A percentile compares a stretch with the other conserved stretches of the same genome.
phyloP scores from a whole-genome alignment of 805 yeast genomes.

The Blastobotrys peoriensis region DNA sequence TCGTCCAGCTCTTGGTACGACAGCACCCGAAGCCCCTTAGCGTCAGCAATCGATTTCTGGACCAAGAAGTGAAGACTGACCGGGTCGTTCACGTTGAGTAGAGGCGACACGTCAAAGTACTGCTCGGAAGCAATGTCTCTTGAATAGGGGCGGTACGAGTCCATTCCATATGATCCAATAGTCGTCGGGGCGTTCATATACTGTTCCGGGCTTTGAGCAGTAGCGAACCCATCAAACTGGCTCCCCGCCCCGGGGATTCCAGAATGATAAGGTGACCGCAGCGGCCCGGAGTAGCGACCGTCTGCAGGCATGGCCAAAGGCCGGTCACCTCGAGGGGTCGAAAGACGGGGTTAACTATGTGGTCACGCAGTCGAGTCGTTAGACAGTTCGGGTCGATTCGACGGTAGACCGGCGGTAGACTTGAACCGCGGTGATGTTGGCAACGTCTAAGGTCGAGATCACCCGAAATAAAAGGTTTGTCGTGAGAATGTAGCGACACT shows the following conservation, averaged over 20 bases:
- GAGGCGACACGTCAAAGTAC: constrained; percentile 23
- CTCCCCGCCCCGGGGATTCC: background rate
- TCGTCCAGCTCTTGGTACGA: constrained; percentile 24
- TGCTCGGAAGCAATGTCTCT: constrained; percentile 10
- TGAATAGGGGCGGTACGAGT: background rate
- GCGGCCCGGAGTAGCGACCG: background rate
- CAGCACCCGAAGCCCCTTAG: constrained; percentile 20
- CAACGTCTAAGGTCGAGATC: no score
- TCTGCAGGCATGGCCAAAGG: no score
- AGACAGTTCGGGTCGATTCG: no score
- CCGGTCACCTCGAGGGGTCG: no score
- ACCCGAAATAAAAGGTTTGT: no score
- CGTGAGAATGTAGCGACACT: no score
- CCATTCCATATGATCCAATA: background rate
- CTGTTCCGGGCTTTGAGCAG: constrained; percentile 16
- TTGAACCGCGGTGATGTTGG: no score
- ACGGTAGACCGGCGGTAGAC: no score
- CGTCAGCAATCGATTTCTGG: constrained; percentile 23
- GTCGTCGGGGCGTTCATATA: constrained; percentile 19
- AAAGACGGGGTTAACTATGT: no score
- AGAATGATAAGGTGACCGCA: background rate
- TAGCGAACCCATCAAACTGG: constrained; percentile 16
- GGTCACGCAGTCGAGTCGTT: no score
- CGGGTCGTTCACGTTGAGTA: constrained; percentile 20
- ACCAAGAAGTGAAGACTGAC: constrained; percentile 23